phyloP scores from a whole-genome alignment of 2,329 filamentous ascomycete species.

The Bipolaris sorokiniana region DNA sequence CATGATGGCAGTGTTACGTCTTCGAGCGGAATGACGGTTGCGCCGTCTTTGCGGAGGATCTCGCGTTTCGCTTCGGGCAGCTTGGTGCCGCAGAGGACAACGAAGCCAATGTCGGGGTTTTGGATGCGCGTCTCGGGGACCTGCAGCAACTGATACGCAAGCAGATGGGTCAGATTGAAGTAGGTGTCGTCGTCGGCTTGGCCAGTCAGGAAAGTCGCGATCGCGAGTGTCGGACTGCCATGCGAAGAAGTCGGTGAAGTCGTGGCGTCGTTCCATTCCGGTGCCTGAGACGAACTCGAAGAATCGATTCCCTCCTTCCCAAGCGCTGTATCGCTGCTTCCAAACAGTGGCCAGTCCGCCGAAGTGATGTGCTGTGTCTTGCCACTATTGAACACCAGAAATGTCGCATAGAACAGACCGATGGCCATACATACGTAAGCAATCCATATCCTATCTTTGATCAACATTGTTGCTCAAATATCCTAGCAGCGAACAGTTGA shows the following conservation, averaged over 20 bases:
- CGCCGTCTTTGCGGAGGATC: constrained; percentile 49
- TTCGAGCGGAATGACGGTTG: constrained; percentile 48
- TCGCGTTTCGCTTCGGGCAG: constrained; percentile 24
- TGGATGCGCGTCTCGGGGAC: constrained; percentile 45
- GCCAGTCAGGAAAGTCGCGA: constrained; percentile 51
- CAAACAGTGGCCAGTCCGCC: neutral
- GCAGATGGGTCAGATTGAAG: constrained; percentile 48
- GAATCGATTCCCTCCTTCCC: neutral
- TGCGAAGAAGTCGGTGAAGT: neutral
- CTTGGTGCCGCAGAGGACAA: constrained; percentile 47
- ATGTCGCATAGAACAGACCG: neutral
- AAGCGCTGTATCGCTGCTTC: neutral
- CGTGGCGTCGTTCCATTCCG: neutral
- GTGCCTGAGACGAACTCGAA: neutral
- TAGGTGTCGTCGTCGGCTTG: constrained; percentile 42
- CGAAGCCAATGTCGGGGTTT: constrained; percentile 41
- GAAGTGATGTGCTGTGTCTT: too few relatives aligned
- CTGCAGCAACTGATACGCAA: constrained; percentile 24
- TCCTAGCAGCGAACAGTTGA: too few relatives aligned
- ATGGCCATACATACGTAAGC: neutral
- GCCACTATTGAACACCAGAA: neutral
- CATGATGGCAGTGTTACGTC: constrained; percentile 44
- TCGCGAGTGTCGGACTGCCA: constrained; percentile 24
- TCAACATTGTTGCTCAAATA: neutral
- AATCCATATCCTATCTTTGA: neutral